Percentiles rank a stretch among this genome's conserved stretches.
These are phyloP conservation scores for Porpolomopsis calyptriformis DNA, from an alignment of 768 basidiomycete genomes.

Conservation along the genomic window DNA sequence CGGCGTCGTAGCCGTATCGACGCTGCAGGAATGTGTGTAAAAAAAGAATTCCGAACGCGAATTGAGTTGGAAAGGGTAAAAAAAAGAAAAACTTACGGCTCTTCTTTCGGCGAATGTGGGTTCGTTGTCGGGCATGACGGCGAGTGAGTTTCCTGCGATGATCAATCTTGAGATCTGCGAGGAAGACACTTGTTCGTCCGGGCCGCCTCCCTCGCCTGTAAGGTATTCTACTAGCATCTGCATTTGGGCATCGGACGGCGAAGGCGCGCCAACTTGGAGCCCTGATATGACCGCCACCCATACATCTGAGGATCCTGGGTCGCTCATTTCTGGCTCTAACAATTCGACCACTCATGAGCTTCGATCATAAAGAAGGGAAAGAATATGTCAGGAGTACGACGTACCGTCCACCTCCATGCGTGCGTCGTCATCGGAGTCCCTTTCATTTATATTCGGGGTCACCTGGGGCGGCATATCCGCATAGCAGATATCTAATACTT, in stretches of 20 bases:
- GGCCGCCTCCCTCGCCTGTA: slow-evolving; percentile 69
- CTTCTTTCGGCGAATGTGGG: slow-evolving; percentile 38
- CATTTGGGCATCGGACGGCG: slow-evolving; percentile 56
- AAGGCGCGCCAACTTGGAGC: slow-evolving; percentile 59
- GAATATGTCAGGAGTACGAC: slow-evolving; percentile 13
- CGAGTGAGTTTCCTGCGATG: slow-evolving; percentile 83
- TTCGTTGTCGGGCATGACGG: slow-evolving; percentile 31
- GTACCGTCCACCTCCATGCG: slow-evolving; percentile 65
- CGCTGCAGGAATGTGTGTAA: slow-evolving; percentile 29
- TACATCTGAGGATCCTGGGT: slow-evolving; percentile 32
- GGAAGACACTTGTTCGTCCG: slow-evolving; percentile 51
- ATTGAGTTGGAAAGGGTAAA: too few relatives aligned
- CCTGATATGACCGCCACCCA: slow-evolving; percentile 87
- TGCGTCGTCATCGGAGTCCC: slow-evolving; percentile 22
- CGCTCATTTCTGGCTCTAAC: not conserved
- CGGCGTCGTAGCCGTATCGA: slow-evolving; percentile 53
- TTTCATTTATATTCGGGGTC: slow-evolving; percentile 6
- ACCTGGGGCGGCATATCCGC: slow-evolving; percentile 69
- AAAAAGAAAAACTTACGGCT: slow-evolving; percentile 32
- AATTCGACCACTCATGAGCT: too few relatives aligned
- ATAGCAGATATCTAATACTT: slow-evolving; percentile 82
- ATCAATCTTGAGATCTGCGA: slow-evolving; percentile 75
- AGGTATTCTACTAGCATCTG: slow-evolving; percentile 90
- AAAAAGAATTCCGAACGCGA: slow-evolving; percentile 1
- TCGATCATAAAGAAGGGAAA: not conserved